Evolutionary conservation across 2,329 filamentous ascomycete species (phyloP).

Genomic region (Sphaceloma murrayae): DNA sequence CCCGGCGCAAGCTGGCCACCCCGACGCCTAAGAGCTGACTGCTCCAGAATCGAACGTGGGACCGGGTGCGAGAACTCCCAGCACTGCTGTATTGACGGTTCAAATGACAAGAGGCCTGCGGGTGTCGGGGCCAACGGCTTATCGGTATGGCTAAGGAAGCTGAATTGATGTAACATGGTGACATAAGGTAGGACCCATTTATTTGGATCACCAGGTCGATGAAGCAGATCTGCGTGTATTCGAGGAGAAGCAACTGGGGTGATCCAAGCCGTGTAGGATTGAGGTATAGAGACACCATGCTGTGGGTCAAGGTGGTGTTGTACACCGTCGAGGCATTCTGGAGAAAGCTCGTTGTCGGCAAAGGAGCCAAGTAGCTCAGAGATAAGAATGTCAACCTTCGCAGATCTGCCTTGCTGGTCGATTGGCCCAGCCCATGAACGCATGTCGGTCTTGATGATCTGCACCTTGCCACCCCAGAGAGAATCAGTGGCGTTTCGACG

Average conservation of each 20-base stretch:
- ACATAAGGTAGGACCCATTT: slow-evolving; percentile 92
- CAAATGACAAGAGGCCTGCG: background rate
- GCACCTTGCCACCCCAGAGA: slow-evolving; percentile 69
- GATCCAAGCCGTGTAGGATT: slow-evolving; percentile 85
- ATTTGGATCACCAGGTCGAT: slow-evolving; percentile 53
- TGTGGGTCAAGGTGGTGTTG: slow-evolving; percentile 74
- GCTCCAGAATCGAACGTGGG: slow-evolving; percentile 48
- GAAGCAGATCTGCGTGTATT: slow-evolving; percentile 68
- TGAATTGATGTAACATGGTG: slow-evolving; percentile 80
- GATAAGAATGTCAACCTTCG: slow-evolving; percentile 80
- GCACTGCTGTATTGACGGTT: slow-evolving; percentile 55
- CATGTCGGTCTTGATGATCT: slow-evolving; percentile 94
- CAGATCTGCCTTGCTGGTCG: slow-evolving; percentile 42
- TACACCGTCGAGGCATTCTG: slow-evolving; percentile 92
- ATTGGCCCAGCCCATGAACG: slow-evolving; percentile 83
- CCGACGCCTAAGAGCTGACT: slow-evolving; percentile 45
- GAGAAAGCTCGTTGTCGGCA: slow-evolving; percentile 91
- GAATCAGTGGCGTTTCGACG: slow-evolving; percentile 64
- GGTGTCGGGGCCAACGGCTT: slow-evolving; percentile 8
- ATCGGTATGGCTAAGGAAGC: slow-evolving; percentile 63
- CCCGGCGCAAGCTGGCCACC: slow-evolving; percentile 57
- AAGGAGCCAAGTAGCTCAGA: slow-evolving; percentile 93
- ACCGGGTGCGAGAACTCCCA: slow-evolving; percentile 77
- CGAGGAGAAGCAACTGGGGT: slow-evolving; percentile 86
- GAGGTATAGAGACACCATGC: slow-evolving; percentile 86